Base-by-base conservation (phyloP, 2,329 filamentous ascomycete species). In the Anthostomella pinea region DNA sequence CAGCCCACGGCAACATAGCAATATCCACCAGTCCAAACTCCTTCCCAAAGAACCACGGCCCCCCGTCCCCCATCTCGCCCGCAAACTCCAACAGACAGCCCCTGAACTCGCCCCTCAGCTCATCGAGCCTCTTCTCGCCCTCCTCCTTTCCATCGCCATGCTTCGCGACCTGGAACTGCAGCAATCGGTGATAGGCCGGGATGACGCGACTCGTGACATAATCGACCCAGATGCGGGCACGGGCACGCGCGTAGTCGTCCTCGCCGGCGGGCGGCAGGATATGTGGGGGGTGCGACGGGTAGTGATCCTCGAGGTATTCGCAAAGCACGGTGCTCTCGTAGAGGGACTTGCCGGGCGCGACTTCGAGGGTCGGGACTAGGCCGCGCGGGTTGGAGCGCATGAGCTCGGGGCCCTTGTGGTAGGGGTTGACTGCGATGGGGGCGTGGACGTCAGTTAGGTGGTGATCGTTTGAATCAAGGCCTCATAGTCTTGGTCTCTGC, bases 261-360 rank as follows among this genome's bases (percentile, higher is more conserved):
- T 56, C 46, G 9, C 19, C 41, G 3, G 38, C 19, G 3, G 41
- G 39, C 0, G 75, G 69, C 14, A 75, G 58, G 2, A 80, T 51
- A 2, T 42, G 53, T 33, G 69, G 60, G 4, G 43, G 41, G 30
- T 49, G 43, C 4, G 70, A 56, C 3, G 72, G 68, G 43, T 71
- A 80, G 2, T 70, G 68, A 30, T 80, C 75, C 49, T 81, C 75
- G n/a, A 81, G 64, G 51, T 79, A 81, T 49, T 80, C 73, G 49
- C 69, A 68, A 28, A 81, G 68, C 28, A 81, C 69, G 4, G 65
- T 74, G 37, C 68, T 73, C 50, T 81, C 75, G 50, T 75, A 79
- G 3, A 80, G 62, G 0, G 75, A 70, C 45, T 73, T 73, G 8
- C 43, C 43, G 3, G 46, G 48, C 2, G 43, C 39, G 11, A 46